Conservation (phyloP, 2,329 filamentous ascomycete genomes). For the Samsoniella hepiali region DNA sequence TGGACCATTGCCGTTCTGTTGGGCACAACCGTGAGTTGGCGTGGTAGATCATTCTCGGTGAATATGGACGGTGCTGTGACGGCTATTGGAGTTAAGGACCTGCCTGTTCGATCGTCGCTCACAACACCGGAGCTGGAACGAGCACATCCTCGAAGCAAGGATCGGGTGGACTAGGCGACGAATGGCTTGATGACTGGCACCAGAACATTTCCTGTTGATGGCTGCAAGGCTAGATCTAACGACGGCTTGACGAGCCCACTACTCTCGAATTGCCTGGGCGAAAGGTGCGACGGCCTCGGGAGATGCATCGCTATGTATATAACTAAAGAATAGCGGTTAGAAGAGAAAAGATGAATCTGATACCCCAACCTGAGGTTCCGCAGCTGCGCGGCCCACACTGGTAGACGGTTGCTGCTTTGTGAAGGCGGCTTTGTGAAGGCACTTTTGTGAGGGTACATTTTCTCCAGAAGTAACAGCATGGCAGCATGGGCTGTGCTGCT, state of each 20-base stretch:
- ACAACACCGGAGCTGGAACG: constrained; percentile 25
- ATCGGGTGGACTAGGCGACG: constrained; percentile 25
- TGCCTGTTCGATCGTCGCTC: constrained; percentile 1
- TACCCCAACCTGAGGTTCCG: neutral
- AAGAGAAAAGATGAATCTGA: neutral
- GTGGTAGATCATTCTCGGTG: constrained; percentile 78
- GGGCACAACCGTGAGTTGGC: constrained; percentile 84
- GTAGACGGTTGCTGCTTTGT: too few relatives aligned
- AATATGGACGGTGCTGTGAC: constrained; percentile 78
- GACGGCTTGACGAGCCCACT: neutral
- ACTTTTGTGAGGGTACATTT: too few relatives aligned
- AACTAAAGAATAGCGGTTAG: constrained; percentile 2
- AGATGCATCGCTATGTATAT: constrained; percentile 1
- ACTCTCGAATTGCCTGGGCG: neutral
- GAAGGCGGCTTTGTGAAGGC: too few relatives aligned
- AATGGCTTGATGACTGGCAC: neutral
- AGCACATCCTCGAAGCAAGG: constrained; percentile 25
- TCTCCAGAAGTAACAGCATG: too few relatives aligned
- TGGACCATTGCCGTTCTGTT: constrained; percentile 88
- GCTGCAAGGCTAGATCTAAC: neutral
- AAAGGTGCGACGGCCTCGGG: neutral
- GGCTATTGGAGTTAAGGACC: constrained; percentile 31
- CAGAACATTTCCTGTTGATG: neutral
- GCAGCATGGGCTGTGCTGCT: neutral
- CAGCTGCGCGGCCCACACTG: neutral